A percentile compares a stretch with the other conserved stretches of the same genome.
phyloP scores from a whole-genome alignment of 352 stramenopile species.

The Phytophthora syringae region DNA sequence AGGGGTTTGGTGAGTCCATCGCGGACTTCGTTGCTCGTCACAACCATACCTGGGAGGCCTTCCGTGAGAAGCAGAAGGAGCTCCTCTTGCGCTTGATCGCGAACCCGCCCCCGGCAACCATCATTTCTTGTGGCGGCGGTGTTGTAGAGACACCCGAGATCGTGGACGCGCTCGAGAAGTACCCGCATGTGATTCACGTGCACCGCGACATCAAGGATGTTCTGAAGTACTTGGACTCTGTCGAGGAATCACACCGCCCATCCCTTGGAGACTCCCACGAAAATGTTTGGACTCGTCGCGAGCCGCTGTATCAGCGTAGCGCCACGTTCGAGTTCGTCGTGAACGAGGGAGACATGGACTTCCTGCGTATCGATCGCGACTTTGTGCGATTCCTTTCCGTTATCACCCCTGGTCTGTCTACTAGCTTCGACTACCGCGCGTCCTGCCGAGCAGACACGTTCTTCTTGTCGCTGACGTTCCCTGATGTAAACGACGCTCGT shows the following conservation, averaged over 20 bases:
- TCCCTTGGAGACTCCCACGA: constrained; percentile 68
- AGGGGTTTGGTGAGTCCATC: constrained; percentile 72
- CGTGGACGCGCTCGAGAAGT: constrained; percentile 63
- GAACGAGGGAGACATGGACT: constrained; percentile 64
- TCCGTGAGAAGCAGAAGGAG: constrained; percentile 69
- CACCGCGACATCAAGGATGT: constrained; percentile 78
- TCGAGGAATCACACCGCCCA: constrained; percentile 54
- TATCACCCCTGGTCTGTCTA: constrained; percentile 51
- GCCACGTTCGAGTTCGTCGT: constrained; percentile 68
- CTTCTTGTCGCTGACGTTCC: constrained; percentile 83
- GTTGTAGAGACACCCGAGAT: constrained; percentile 80
- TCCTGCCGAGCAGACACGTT: constrained; percentile 68
- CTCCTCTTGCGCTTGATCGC: constrained; percentile 68
- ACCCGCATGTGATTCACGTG: constrained; percentile 77
- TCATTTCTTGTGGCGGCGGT: constrained; percentile 87
- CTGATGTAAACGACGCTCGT: constrained; percentile 56
- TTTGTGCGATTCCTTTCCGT: constrained; percentile 77
- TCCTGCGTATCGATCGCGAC: constrained; percentile 63
- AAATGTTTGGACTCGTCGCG: constrained; percentile 62
- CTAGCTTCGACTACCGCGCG: constrained; percentile 58
- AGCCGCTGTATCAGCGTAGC: constrained; percentile 61
- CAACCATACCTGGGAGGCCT: constrained; percentile 74
- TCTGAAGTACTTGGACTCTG: constrained; percentile 60
- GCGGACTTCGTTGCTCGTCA: constrained; percentile 69
- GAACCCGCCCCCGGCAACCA: constrained; percentile 61